A percentile compares a stretch with the other conserved stretches of the same genome.
Conservation (phyloP, 306 rosid species). For the Mimosa bimucronata region DNA sequence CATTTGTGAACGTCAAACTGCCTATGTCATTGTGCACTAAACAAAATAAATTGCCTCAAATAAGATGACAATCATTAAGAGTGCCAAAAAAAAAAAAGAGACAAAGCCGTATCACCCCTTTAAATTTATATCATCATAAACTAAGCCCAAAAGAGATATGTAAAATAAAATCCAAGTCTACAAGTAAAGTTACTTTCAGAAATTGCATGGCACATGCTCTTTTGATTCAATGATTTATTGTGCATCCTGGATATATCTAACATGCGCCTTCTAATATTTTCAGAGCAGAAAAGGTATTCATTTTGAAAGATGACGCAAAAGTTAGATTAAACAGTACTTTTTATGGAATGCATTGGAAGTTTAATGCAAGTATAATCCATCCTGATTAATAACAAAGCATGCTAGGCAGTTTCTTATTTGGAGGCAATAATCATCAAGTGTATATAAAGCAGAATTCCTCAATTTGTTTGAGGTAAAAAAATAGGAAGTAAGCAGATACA, state of each 20-base stretch:
- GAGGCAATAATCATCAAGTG: not conserved
- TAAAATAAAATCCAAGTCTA: not conserved
- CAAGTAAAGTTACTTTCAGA: not conserved
- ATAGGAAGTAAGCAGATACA: not conserved
- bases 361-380: not conserved
- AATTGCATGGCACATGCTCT: not conserved
- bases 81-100: not conserved
- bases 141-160: not conserved
- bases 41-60: constrained; percentile 3
- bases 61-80: constrained; percentile 4
- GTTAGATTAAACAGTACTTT: not conserved
- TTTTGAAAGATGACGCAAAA: constrained; percentile 14
- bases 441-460: not conserved
- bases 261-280: not conserved
- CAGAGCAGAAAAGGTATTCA: not conserved
- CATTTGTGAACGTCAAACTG: not conserved
- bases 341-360: not conserved
- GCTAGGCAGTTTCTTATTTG: not conserved
- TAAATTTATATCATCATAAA: not conserved
- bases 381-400: not conserved
- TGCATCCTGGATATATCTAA: not conserved
- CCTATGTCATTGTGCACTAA: not conserved
- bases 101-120: not conserved
- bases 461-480: not conserved
- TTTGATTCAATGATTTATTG: not conserved